Conservation (phyloP, 768 basidiomycete species). For the Mycena pura region DNA sequence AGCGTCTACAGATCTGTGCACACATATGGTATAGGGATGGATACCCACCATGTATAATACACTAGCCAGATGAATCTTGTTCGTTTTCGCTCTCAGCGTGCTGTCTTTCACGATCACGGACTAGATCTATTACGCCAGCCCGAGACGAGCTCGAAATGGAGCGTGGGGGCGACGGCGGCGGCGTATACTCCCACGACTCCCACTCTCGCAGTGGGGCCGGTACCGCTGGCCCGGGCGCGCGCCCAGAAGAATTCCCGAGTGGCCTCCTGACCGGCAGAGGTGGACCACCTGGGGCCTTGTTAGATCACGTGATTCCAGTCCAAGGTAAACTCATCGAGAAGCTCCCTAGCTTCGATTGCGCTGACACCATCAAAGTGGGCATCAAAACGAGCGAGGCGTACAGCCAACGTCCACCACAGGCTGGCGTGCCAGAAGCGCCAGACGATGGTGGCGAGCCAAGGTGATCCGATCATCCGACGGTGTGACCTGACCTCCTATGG, state of each 20-base stretch:
- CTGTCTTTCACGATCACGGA: too few relatives aligned
- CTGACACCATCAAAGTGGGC: neutral
- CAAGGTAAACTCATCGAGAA: neutral
- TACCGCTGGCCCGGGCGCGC: neutral
- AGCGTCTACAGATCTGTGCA: too few relatives aligned
- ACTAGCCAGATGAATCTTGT: too few relatives aligned
- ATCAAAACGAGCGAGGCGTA: constrained; percentile 5
- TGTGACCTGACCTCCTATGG: neutral
- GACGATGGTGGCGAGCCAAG: neutral
- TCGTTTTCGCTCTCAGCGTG: too few relatives aligned
- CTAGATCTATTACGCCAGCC: too few relatives aligned
- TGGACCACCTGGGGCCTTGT: constrained; percentile 4
- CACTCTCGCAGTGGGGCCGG: neutral
- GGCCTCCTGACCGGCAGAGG: constrained; percentile 7
- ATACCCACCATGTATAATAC: too few relatives aligned
- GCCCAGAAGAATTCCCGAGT: constrained; percentile 8
- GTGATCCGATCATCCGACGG: constrained; percentile 2
- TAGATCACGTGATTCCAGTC: neutral
- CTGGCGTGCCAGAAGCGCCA: neutral
- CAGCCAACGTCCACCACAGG: constrained; percentile 10
- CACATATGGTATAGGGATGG: too few relatives aligned
- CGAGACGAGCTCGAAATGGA: neutral
- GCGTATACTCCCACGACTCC: neutral
- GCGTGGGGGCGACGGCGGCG: neutral
- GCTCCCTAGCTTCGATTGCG: neutral